phyloP scores from a whole-genome alignment of 2,329 filamentous ascomycete genomes.

The Monosporascus sp. region DNA sequence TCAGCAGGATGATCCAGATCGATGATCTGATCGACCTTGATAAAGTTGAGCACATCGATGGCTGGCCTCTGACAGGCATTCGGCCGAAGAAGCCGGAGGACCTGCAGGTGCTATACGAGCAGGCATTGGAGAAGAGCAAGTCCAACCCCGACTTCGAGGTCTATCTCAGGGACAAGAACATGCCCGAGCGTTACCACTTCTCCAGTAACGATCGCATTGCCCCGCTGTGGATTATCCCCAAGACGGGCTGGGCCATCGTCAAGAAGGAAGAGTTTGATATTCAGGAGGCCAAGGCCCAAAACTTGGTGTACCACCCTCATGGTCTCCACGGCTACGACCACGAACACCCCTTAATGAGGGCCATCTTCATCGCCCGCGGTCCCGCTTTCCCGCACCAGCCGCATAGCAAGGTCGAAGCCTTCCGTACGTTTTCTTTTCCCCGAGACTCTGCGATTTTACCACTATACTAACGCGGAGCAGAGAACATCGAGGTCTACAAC shows the following conservation, averaged over 20 bases:
- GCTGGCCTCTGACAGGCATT: constrained; percentile 89
- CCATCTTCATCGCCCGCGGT: constrained; percentile 87
- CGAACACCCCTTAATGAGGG: constrained; percentile 89
- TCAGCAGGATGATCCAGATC: constrained; percentile 73
- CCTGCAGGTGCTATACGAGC: constrained; percentile 61
- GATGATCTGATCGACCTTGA: constrained; percentile 79
- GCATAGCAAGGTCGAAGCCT: constrained; percentile 72
- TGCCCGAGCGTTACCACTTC: constrained; percentile 93
- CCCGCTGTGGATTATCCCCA: constrained; percentile 89
- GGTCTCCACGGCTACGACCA: constrained; percentile 95
- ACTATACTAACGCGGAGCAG: constrained; percentile 37
- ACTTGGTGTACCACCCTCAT: constrained; percentile 66
- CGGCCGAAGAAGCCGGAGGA: constrained; percentile 68
- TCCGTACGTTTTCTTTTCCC: constrained; percentile 61
- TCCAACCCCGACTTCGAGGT: constrained; percentile 71
- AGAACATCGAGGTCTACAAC: constrained; percentile 94
- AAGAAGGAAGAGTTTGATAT: constrained; percentile 74
- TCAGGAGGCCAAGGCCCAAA: constrained; percentile 56
- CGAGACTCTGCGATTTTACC: neutral
- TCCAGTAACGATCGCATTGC: constrained; percentile 83
- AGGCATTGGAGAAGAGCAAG: constrained; percentile 49
- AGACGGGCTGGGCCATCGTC: constrained; percentile 89
- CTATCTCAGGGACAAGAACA: constrained; percentile 78
- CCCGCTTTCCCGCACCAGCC: constrained; percentile 85
- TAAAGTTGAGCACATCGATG: constrained; percentile 79